Conservation (phyloP, 2,329 filamentous ascomycete species). For the Neurospora sp. region DNA sequence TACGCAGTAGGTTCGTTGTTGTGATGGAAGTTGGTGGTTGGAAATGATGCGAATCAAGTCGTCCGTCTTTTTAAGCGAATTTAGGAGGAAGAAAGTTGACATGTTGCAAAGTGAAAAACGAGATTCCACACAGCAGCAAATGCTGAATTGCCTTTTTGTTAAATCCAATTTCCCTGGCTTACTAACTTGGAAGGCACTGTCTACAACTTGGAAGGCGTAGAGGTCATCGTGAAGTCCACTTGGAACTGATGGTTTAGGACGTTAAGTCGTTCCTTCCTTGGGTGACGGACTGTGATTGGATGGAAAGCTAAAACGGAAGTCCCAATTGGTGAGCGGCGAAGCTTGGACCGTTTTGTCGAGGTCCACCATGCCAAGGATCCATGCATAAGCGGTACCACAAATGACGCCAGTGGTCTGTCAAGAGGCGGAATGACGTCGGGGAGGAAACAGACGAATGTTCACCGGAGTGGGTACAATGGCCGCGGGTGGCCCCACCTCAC, state of each 20-base stretch:
- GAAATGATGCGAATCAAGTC: not conserved
- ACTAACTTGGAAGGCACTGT: not conserved
- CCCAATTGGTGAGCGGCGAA: not conserved
- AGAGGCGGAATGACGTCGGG: conserved; percentile 20
- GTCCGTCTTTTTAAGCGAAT: not conserved
- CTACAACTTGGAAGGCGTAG: not conserved
- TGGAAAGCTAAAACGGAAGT: not conserved
- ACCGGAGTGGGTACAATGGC: not conserved
- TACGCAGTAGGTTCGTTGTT: not conserved
- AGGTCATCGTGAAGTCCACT: not conserved
- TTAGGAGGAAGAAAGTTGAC: not conserved
- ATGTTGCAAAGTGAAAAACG: not conserved
- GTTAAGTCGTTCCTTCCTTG: not conserved
- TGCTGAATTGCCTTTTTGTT: not conserved
- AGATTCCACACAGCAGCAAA: not conserved
- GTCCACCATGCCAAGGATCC: conserved; percentile 5
- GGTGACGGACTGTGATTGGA: not conserved
- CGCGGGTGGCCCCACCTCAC: not conserved
- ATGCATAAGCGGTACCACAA: conserved; percentile 13
- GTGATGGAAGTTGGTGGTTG: not conserved
- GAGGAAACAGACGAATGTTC: conserved; percentile 10
- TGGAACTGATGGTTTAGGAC: not conserved
- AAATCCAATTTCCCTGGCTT: not conserved
- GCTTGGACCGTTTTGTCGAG: not conserved
- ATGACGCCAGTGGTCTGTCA: conserved; percentile 15